Conservation (phyloP, 2,329 filamentous ascomycete species). For the Calonectria ilicicola region DNA sequence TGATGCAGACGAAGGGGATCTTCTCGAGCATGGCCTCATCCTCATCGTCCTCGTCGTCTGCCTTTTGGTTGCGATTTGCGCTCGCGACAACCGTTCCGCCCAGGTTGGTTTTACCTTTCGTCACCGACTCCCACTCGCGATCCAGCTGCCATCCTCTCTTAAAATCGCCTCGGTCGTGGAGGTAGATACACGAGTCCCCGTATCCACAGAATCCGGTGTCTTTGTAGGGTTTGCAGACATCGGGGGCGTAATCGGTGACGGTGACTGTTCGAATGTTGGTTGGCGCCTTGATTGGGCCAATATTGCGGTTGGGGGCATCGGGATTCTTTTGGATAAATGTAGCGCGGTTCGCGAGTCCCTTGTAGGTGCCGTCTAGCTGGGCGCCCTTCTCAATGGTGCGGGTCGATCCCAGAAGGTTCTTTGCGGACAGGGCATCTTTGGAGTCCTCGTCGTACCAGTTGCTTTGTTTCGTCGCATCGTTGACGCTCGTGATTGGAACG, state of each 20-base stretch:
- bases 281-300: conserved; percentile 89
- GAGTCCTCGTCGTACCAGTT: conserved; percentile 90
- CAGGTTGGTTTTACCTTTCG: conserved; percentile 75
- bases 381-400: conserved; percentile 51
- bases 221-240: conserved; percentile 91
- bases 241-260: conserved; percentile 88
- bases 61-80: conserved; percentile 60
- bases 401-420: conserved; percentile 71
- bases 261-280: conserved; percentile 93
- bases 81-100: conserved; percentile 72
- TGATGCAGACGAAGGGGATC: conserved; percentile 91
- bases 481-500: conserved; percentile 72
- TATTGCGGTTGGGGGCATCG: conserved; percentile 74
- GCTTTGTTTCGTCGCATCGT: conserved; percentile 89
- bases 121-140: conserved; percentile 89
- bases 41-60: conserved; percentile 59
- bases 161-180: conserved; percentile 82
- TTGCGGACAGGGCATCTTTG: conserved; percentile 56
- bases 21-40: conserved; percentile 82
- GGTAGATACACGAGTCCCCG: conserved; percentile 73
- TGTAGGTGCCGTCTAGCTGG: conserved; percentile 77
- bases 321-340: conserved; percentile 86
- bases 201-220: conserved; percentile 69
- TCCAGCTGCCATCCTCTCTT: conserved; percentile 97
- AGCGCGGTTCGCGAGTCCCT: conserved; percentile 77